A percentile compares a stretch with the other conserved stretches of the same genome.
These are phyloP conservation scores for Sesbania bispinosa DNA, from an alignment of 306 rosid species.

Conservation along the genomic window DNA sequence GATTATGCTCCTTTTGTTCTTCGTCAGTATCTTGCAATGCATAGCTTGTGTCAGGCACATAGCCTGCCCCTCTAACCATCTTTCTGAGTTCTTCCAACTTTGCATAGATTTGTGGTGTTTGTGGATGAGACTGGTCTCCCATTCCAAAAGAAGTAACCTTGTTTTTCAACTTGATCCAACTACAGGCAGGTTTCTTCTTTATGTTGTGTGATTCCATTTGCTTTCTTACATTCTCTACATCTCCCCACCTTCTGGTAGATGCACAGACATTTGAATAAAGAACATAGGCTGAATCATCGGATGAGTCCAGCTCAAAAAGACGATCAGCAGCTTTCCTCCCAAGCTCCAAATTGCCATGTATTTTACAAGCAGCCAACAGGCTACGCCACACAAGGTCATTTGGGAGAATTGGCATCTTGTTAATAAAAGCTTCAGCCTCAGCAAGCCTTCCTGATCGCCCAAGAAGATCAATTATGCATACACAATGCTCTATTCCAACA, in stretches of 20 bases:
- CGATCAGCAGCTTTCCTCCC: slow-evolving; percentile 66
- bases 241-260: slow-evolving; percentile 74
- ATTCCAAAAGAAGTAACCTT: slow-evolving; percentile 70
- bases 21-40: slow-evolving; percentile 86
- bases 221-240: slow-evolving; percentile 69
- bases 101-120: slow-evolving; percentile 40
- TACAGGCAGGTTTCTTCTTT: slow-evolving; percentile 83
- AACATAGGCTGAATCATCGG: slow-evolving; percentile 89
- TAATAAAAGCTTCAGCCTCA: slow-evolving; percentile 69
- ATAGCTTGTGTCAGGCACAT: slow-evolving; percentile 77
- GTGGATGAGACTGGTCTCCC: slow-evolving; percentile 71
- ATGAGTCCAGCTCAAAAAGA: slow-evolving; percentile 64
- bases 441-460: slow-evolving; percentile 87
- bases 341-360: slow-evolving; percentile 68
- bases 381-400: slow-evolving; percentile 85
- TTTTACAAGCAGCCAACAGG: slow-evolving; percentile 78
- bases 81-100: slow-evolving; percentile 72
- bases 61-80: slow-evolving; percentile 70
- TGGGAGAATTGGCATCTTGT: slow-evolving; percentile 61
- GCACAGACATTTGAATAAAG: slow-evolving; percentile 88
- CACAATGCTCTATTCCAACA: slow-evolving; percentile 81
- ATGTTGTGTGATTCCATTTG: slow-evolving; percentile 61
- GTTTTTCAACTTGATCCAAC: slow-evolving; percentile 79
- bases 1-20: slow-evolving; percentile 89
- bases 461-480: slow-evolving; percentile 87